These are phyloP conservation scores for Fusarium gaditjirri DNA, from an alignment of 2,329 filamentous ascomycete species.

Conservation along the genomic window DNA sequence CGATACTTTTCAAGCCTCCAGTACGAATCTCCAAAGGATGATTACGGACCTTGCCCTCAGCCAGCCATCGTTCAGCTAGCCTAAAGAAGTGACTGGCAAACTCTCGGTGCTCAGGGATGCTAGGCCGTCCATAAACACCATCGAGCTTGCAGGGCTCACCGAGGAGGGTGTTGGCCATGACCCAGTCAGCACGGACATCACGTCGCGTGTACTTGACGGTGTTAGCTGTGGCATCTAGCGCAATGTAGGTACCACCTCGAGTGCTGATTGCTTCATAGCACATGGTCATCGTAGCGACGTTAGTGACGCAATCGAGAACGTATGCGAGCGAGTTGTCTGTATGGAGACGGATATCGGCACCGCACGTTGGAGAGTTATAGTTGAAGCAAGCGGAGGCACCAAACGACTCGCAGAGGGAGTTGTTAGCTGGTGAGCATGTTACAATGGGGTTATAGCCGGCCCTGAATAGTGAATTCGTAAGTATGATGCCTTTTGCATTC, in stretches of 20 bases:
- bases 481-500: neutral
- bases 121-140: neutral
- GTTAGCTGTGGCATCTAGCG: neutral
- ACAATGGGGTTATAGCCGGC: neutral
- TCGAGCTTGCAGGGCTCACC: neutral
- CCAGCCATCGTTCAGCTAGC: neutral
- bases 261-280: neutral
- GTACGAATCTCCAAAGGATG: neutral
- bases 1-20: neutral
- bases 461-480: neutral
- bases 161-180: neutral
- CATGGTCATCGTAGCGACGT: neutral
- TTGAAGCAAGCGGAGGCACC: neutral
- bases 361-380: neutral
- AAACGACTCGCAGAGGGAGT: neutral
- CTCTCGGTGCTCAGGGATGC: neutral
- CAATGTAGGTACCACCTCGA: neutral
- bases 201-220: neutral
- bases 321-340: neutral
- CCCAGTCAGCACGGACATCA: neutral
- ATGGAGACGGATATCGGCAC: neutral
- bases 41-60: neutral
- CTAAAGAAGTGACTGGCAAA: neutral
- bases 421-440: neutral
- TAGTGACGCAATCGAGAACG: neutral